A percentile compares a stretch with the other conserved stretches of the same genome.
phyloP scores from a whole-genome alignment of 2,329 filamentous ascomycete species.

The Fusarium sp. region DNA sequence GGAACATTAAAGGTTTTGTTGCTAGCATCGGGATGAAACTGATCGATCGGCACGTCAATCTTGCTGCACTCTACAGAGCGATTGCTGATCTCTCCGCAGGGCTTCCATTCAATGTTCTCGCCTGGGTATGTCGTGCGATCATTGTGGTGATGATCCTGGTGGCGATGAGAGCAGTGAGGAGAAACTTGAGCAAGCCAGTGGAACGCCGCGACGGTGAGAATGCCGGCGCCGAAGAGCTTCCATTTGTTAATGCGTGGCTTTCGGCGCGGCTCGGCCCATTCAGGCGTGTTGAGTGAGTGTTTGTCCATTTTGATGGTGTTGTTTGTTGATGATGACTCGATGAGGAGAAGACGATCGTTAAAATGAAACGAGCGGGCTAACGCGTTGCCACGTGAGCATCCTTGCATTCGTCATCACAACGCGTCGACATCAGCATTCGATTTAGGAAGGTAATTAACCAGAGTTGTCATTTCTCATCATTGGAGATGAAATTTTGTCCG shows the following conservation, averaged over 20 bases:
- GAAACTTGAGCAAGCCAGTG: slow-evolving; percentile 6
- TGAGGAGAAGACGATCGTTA: not conserved
- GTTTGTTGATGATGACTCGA: not conserved
- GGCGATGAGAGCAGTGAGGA: slow-evolving; percentile 17
- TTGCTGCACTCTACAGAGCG: slow-evolving; percentile 53
- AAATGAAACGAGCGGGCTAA: not conserved
- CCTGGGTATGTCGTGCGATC: slow-evolving; percentile 7
- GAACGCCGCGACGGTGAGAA: slow-evolving; percentile 3
- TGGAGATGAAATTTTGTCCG: not conserved
- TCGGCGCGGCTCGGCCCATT: not conserved
- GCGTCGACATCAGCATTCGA: not conserved
- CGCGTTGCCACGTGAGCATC: slow-evolving; percentile 13
- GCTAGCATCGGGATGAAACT: slow-evolving; percentile 49
- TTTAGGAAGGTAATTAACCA: not conserved
- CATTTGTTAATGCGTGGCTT: slow-evolving; percentile 10
- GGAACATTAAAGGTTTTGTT: slow-evolving; percentile 55
- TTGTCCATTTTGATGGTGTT: slow-evolving; percentile 20
- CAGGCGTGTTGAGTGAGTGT: not conserved
- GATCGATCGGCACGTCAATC: slow-evolving; percentile 58
- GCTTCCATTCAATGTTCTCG: slow-evolving; percentile 46
- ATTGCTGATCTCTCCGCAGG: slow-evolving; percentile 50
- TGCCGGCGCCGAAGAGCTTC: slow-evolving; percentile 18
- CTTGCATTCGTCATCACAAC: not conserved
- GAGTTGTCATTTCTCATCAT: not conserved
- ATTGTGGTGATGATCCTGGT: not conserved